These are phyloP conservation scores for Populus hybrid DNA, from an alignment of 441 rosid genomes.

Conservation along the genomic window DNA sequence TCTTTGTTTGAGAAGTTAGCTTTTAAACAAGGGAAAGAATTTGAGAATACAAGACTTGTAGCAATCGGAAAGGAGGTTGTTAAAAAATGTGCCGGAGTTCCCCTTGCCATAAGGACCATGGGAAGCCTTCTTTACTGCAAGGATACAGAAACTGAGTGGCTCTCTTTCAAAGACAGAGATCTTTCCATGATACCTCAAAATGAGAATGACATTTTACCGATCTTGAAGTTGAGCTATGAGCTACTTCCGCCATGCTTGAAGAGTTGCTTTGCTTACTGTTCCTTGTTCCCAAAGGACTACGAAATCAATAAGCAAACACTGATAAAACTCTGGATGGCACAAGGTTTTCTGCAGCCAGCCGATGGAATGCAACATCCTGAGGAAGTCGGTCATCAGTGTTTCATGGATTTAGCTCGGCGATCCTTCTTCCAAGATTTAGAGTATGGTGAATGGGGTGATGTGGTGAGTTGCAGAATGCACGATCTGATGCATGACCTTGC, in stretches of 20 bases:
- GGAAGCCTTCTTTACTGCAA: conserved; percentile 18
- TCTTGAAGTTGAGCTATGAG: conserved; percentile 19
- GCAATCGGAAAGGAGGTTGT: conserved; percentile 28
- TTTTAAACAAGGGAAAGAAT: conserved; percentile 4
- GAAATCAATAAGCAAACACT: conserved; percentile 3
- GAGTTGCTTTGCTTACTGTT: conserved; percentile 25
- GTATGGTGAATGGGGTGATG: conserved; percentile 3
- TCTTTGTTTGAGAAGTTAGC: conserved; percentile 22
- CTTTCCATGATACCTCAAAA: background rate
- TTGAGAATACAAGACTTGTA: background rate
- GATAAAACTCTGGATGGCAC: conserved; percentile 25
- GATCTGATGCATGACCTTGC: conserved; percentile 30
- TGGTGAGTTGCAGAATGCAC: conserved; percentile 17
- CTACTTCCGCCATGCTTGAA: conserved; percentile 19
- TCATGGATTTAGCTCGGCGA: conserved; percentile 14
- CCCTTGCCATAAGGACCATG: conserved; percentile 23
- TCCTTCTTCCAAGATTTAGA: conserved; percentile 22
- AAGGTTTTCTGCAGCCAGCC: conserved; percentile 18
- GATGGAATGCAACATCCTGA: background rate
- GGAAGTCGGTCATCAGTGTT: conserved; percentile 13
- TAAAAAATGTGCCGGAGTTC: conserved; percentile 28
- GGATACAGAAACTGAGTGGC: conserved; percentile 19
- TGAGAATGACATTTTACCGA: conserved; percentile 6
- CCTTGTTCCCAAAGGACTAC: conserved; percentile 22
- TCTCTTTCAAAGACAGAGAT: background rate